Evolutionary conservation across 495 filamentous ascomycete genomes (phyloP).

Genomic region (Talaromyces proteolyticus): DNA sequence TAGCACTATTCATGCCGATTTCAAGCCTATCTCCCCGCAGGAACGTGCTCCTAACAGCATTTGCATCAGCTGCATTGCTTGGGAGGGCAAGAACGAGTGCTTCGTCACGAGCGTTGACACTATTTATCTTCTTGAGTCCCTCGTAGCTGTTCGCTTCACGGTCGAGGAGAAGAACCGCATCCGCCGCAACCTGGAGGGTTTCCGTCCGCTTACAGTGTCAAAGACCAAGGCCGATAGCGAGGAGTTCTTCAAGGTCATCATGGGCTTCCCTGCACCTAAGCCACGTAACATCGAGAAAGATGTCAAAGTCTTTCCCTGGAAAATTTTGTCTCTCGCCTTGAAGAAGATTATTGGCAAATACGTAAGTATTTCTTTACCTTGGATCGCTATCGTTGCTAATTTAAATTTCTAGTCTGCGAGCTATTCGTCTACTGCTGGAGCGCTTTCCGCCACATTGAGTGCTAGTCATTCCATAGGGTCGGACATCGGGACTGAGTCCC

Average conservation of each 20-base stretch:
- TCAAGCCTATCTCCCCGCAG: slow-evolving; percentile 62
- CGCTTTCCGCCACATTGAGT: slow-evolving; percentile 31
- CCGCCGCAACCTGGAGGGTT: slow-evolving; percentile 88
- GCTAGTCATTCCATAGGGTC: slow-evolving; percentile 35
- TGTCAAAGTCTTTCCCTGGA: slow-evolving; percentile 97
- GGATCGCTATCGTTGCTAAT: neutral
- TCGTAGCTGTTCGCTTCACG: slow-evolving; percentile 77
- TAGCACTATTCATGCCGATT: slow-evolving; percentile 64
- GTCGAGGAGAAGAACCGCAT: slow-evolving; percentile 99
- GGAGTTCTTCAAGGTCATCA: slow-evolving; percentile 97
- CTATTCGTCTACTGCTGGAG: slow-evolving; percentile 44
- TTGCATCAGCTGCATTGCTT: slow-evolving; percentile 87
- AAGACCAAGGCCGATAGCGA: slow-evolving; percentile 89
- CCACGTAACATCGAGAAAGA: slow-evolving; percentile 98
- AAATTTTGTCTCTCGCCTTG: slow-evolving; percentile 69
- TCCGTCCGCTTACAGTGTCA: slow-evolving; percentile 82
- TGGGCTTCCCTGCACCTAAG: slow-evolving; percentile 93
- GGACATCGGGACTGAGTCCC: slow-evolving; percentile 34
- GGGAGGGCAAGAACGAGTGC: slow-evolving; percentile 84
- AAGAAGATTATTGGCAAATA: slow-evolving; percentile 99
- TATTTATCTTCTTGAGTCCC: slow-evolving; percentile 82
- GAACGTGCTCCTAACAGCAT: slow-evolving; percentile 67
- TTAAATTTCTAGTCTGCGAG: slow-evolving; percentile 36
- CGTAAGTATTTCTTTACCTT: slow-evolving; percentile 41
- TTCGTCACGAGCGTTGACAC: slow-evolving; percentile 96